These are phyloP conservation scores for Nyctanthes arbortristis DNA, from an alignment of 257 asterid species.

Conservation along the genomic window DNA sequence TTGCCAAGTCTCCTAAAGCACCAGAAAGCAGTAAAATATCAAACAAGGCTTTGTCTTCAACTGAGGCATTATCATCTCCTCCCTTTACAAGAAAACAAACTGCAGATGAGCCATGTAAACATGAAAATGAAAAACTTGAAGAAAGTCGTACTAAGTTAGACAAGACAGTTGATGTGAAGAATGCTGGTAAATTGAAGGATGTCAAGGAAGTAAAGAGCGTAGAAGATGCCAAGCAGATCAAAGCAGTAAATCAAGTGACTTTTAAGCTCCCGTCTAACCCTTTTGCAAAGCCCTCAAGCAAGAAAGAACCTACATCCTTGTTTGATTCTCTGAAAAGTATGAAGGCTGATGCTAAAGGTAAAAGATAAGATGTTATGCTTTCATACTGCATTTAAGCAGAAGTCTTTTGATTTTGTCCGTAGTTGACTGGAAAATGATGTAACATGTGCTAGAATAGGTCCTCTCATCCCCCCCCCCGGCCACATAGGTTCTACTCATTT, in stretches of 20 bases:
- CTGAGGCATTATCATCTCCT: slow-evolving; percentile 32
- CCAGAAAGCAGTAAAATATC: slow-evolving; percentile 44
- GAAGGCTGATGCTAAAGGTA: slow-evolving; percentile 39
- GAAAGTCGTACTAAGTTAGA: slow-evolving; percentile 31
- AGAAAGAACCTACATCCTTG: slow-evolving; percentile 54
- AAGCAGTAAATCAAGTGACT: slow-evolving; percentile 25
- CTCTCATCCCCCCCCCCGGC: background rate
- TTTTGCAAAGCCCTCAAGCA: slow-evolving; percentile 67
- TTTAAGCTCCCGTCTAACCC: slow-evolving; percentile 73
- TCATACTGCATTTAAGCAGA: slow-evolving; percentile 4
- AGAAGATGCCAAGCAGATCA: slow-evolving; percentile 33
- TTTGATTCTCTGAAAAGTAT: slow-evolving; percentile 71
- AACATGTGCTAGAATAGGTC: background rate
- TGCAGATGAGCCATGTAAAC: slow-evolving; percentile 38
- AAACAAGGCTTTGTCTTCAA: slow-evolving; percentile 35
- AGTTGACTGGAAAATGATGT: slow-evolving; percentile 7
- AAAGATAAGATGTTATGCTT: slow-evolving; percentile 26
- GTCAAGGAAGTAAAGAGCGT: slow-evolving; percentile 20
- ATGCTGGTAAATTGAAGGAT: slow-evolving; percentile 20
- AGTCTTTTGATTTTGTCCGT: background rate
- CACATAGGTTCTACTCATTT: background rate
- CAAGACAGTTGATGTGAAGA: slow-evolving; percentile 38
- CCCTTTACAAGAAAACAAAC: slow-evolving; percentile 32
- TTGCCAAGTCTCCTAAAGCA: slow-evolving; percentile 28
- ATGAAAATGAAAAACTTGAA: slow-evolving; percentile 34